Conservation (phyloP, 768 basidiomycete genomes). For the Filobasidium wieringae region DNA sequence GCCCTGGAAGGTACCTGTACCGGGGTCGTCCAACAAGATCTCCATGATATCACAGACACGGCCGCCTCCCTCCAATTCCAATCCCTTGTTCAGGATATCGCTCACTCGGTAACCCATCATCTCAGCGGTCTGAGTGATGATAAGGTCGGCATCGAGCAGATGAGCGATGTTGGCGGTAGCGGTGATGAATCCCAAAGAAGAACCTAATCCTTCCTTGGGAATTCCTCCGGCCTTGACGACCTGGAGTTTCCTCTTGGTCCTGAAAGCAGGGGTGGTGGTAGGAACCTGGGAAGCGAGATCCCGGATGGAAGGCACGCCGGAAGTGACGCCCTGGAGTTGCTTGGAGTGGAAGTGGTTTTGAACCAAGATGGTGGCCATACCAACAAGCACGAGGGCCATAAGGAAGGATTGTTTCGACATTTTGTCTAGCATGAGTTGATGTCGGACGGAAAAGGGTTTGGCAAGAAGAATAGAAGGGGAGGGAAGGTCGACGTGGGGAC, state of each 20-base stretch:
- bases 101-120: conserved; percentile 13
- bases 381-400: not conserved
- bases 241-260: conserved; percentile 2
- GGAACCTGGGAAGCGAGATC: not conserved
- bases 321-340: not conserved
- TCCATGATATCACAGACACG: conserved; percentile 6
- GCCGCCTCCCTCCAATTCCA: conserved; percentile 2
- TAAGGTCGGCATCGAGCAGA: conserved; percentile 11
- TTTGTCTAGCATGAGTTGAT: not conserved
- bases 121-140: conserved; percentile 11
- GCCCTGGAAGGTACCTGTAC: not conserved
- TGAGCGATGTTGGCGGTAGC: conserved; percentile 11
- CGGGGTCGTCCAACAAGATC: not conserved
- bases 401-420: not conserved
- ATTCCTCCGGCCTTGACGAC: conserved; percentile 12
- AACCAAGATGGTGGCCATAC: not conserved
- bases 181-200: conserved; percentile 7
- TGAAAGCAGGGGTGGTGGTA: not conserved
- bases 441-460: too few relatives aligned
- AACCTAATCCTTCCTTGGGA: conserved; percentile 9
- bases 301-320: not conserved
- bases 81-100: conserved; percentile 13
- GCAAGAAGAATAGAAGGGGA: too few relatives aligned
- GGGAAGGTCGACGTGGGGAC: too few relatives aligned
- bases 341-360: not conserved